Evolutionary conservation across 495 filamentous ascomycete genomes (phyloP), one percentile per base, ranked within the genome.

Genomic region (Daldinia grandis): DNA sequence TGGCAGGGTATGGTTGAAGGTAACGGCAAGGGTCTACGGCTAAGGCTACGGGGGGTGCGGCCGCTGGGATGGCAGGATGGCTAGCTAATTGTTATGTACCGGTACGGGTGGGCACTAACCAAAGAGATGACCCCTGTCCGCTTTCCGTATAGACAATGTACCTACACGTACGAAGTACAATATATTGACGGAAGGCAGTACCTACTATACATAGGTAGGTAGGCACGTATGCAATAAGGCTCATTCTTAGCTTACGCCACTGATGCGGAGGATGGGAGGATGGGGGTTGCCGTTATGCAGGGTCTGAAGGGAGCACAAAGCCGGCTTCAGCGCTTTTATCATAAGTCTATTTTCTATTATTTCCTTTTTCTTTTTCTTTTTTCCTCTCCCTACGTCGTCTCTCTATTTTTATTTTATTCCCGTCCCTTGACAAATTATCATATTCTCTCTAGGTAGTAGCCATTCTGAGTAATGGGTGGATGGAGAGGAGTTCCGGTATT

Each of bases 241-340:
- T 73, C 56, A 55, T 68, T 62, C 56, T 62, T 78, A 82, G 74
- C 73, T 78, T 65, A 78, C 79, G 80, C 80, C 80, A 82, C 79
- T 78, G 79, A 80, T 81, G 80, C 64, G 70, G 74, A 74, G 66
- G 71, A 72, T 74, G 67, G 66, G 68, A 64, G 69, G 71, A 70
- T 66, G 64, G 58, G 67, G 66, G 76, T 76, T 76, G 71, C 63
- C 74, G 64, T 76, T 73, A 81, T 81, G 79, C 79, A 81, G 79
- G 79, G 79, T 76, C 79, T 77, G 37, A 69, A 62, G 66, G 70
- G 51, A 71, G 53, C 63, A 62, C 62, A 68, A 65, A 64, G 66
- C 54, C 58, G 61, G 49, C 30, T 50, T 66, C 53, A 54, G 28
- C 40, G 33, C 42, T 49, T 63, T 58, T 63, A 59, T 60, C 55